Evolutionary conservation across 2,329 filamentous ascomycete genomes (phyloP), one percentile per base, ranked within the genome.

Genomic region (Trichoderma simmonsii): DNA sequence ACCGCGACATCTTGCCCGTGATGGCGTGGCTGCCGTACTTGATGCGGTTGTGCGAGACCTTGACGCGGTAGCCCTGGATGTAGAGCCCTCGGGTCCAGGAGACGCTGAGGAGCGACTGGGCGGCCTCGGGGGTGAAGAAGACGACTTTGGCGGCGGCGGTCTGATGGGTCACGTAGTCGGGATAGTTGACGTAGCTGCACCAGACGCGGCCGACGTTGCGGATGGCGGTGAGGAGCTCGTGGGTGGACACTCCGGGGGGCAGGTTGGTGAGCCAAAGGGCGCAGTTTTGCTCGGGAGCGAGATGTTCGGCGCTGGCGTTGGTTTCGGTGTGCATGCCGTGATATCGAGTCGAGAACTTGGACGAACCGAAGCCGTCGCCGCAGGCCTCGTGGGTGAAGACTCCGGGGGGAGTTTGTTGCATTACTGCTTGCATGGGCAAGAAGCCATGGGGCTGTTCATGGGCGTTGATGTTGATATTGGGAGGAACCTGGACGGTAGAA

Each of bases 261-360:
- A 89, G 81, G 64, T 86, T 85, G 2, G 84, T 86, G 30, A 89
- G 74, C 83, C 86, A 89, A 1, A 89, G 79, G 0, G 85, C 82
- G 36, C 86, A 87, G 77, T 87, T 89, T 36, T 82, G 68, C 12
- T 79, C 78, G 0, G 77, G 70, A 0, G 73, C 9, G 6, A 83
- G 78, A 28, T 78, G 68, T 14, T 79, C 75, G 3, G 77, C 77
- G 68, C 81, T 82, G 51, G 81, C 81, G 64, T 83, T 83, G 18
- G 74, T 76, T 5, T 76, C 73, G 6, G 76, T 81, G 61, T 82
- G 81, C 72, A 81, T 80, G 14, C 81, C 81, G 60, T 78, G 78
- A 69, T 83, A 83, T 60, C 78, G 79, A n/a, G 67, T 54, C 0
- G 81, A 83, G 75, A 83, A 80, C 24, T 73, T 75, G 66, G 54